A percentile compares a stretch with the other conserved stretches of the same genome.
Conservation (phyloP, 2,329 filamentous ascomycete genomes). For the Plenodomus biglobosus region DNA sequence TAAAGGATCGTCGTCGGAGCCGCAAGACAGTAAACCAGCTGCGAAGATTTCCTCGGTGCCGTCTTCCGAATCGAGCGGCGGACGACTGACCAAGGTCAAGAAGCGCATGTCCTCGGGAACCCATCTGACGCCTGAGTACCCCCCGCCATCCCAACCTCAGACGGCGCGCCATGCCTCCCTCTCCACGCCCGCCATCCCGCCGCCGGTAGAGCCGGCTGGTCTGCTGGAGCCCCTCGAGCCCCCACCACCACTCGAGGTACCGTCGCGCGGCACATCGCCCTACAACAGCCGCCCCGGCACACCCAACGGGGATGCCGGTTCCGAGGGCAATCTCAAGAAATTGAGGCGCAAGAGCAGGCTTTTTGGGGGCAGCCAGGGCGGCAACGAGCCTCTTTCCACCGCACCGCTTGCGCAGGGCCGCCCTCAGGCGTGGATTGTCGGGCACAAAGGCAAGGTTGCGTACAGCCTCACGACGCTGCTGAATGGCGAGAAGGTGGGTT, state of each 20-base stretch:
- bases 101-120: conserved; percentile 37
- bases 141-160: conserved; percentile 24
- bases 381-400: conserved; percentile 21
- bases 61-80: conserved; percentile 30
- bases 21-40: conserved; percentile 9
- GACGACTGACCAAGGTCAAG: conserved; percentile 34
- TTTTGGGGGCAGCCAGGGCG: conserved; percentile 32
- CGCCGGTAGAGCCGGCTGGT: conserved; percentile 26
- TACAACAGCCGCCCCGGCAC: conserved; percentile 29
- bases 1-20: conserved; percentile 23
- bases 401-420: conserved; percentile 9
- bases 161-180: conserved; percentile 14
- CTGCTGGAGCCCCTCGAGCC: conserved; percentile 35
- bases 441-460: conserved; percentile 57
- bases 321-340: conserved; percentile 34
- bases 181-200: conserved; percentile 31
- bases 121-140: conserved; percentile 36
- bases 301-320: conserved; percentile 15
- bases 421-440: conserved; percentile 60
- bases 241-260: conserved; percentile 28
- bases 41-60: conserved; percentile 21
- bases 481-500: conserved; percentile 53
- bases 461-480: conserved; percentile 58
- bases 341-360: conserved; percentile 40
- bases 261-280: conserved; percentile 34